A percentile compares a stretch with the other conserved stretches of the same genome.
Evolutionary conservation across 1,284 basidiomycete species (phyloP).

Genomic region (Psilocybe mexicana): DNA sequence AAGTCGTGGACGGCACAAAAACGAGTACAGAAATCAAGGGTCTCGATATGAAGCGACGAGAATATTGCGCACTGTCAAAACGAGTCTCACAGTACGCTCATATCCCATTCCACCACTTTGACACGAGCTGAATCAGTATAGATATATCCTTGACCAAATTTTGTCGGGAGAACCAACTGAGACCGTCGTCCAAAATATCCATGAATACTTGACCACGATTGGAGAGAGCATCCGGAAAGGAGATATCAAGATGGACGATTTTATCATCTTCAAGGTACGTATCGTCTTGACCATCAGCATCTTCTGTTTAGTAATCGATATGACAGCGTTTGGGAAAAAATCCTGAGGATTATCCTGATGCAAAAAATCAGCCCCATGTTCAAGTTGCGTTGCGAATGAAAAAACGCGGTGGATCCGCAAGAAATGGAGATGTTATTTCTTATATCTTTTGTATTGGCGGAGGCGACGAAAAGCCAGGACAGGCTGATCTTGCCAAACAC

Average conservation of each 20-base stretch:
- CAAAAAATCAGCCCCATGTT: slow-evolving; percentile 94
- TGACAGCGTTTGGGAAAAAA: slow-evolving; percentile 87
- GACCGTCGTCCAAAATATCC: slow-evolving; percentile 87
- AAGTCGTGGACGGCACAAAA: slow-evolving; percentile 76
- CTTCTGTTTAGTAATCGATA: background rate
- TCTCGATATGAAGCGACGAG: slow-evolving; percentile 98
- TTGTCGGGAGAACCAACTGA: slow-evolving; percentile 93
- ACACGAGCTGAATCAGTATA: slow-evolving; percentile 29
- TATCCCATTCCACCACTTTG: background rate
- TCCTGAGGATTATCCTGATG: slow-evolving; percentile 95
- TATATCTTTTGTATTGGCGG: slow-evolving; percentile 91
- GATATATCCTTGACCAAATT: slow-evolving; percentile 88
- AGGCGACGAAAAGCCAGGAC: slow-evolving; percentile 75
- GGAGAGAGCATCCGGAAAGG: slow-evolving; percentile 78
- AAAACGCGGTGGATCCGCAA: slow-evolving; percentile 77
- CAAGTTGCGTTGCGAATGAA: slow-evolving; percentile 95
- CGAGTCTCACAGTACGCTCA: slow-evolving; percentile 82
- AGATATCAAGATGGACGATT: slow-evolving; percentile 85
- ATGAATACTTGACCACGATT: slow-evolving; percentile 84
- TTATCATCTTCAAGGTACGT: slow-evolving; percentile 92
- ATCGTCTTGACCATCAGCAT: slow-evolving; percentile 55
- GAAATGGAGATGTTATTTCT: slow-evolving; percentile 91
- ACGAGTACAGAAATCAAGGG: slow-evolving; percentile 93
- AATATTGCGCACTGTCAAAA: slow-evolving; percentile 93
- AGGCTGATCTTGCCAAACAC: slow-evolving; percentile 91